A percentile compares a stretch with the other conserved stretches of the same genome.
phyloP scores from a whole-genome alignment of 805 yeast genomes.

The Candida lessepsii region DNA sequence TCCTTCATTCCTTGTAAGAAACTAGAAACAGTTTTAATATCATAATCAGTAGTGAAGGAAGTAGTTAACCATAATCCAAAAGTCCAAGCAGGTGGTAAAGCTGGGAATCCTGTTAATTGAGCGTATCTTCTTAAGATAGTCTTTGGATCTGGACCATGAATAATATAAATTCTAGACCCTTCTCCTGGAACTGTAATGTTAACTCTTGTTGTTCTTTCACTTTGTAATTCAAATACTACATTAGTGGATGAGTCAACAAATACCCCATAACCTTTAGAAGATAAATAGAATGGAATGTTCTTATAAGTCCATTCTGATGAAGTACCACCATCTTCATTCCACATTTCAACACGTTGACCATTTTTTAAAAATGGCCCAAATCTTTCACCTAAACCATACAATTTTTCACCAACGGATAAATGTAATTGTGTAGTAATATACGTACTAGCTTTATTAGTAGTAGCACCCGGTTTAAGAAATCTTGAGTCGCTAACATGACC shows the following conservation, averaged over 20 bases:
- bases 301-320: constrained; percentile 36
- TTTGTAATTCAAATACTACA: constrained; percentile 33
- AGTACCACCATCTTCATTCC: constrained; percentile 41
- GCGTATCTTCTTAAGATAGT: constrained; percentile 27
- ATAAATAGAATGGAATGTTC: constrained; percentile 33
- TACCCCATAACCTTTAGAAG: constrained; percentile 34
- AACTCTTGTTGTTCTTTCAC: constrained; percentile 36
- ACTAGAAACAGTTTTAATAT: constrained; percentile 27
- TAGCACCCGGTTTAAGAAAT: constrained; percentile 12
- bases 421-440: constrained; percentile 33
- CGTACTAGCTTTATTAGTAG: constrained; percentile 16
- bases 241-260: constrained; percentile 31
- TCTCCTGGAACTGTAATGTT: constrained; percentile 35
- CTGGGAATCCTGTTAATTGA: constrained; percentile 32
- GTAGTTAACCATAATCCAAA: constrained; percentile 41
- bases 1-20: constrained; percentile 37
- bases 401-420: constrained; percentile 32
- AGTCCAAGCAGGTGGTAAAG: constrained; percentile 38
- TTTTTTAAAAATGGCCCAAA: constrained; percentile 36
- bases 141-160: constrained; percentile 33
- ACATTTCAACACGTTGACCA: constrained; percentile 36
- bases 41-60: constrained; percentile 38
- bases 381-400: constrained; percentile 38
- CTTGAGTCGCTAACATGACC: constrained; percentile 32
- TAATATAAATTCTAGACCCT: constrained; percentile 26